Base-by-base conservation (phyloP, 2,329 filamentous ascomycete genomes). In the Verticillium dahliae region DNA sequence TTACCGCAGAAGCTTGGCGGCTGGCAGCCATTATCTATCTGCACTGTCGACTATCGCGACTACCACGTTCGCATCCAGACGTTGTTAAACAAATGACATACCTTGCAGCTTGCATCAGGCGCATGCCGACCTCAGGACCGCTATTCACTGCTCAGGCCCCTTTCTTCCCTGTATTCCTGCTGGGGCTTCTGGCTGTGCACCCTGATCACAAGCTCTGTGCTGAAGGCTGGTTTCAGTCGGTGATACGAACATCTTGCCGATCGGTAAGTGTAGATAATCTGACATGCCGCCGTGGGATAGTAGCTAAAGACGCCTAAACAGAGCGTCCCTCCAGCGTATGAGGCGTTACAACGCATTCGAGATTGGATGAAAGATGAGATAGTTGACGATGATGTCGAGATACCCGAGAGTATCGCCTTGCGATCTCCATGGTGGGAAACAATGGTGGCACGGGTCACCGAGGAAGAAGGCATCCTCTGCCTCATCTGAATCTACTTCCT, bases 121-220 rank as follows among this genome's bases (percentile, higher is more conserved):
- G 76, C 7, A 76, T 78, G 75, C 76, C 76, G 1, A 78, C 76
- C 1, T 76, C 74, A 4, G 76, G 76, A 6, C 67, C 67, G 22
- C 67, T 74, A 2, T 78, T 78, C 57, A 78, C 76, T 9, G 75
- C 76, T 1, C 76, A 78, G 58, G 75, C 76, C 6, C 76, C 76
- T 5, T 67, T 78, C 1, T 70, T 78, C 10, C 76, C 76, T 0
- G 75, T 77, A 0, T 78, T 78, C 55, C 68, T 78, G n/a, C 61
- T 78, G 1, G 76, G 76, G 1, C 61, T 78, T 35, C 63, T 78
- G 5, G 71, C 74, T 9, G 74, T 72, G 6, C 50, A 61, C 1
- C 52, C 66, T 7, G 60, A 66, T 4, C 74, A 77, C 57, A 68
- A 61, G 50, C 33, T 60, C 2, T 69, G 73, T 4, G 74, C 75